Base-by-base conservation (phyloP, 2,329 filamentous ascomycete genomes). In the Aspergillus fructus region DNA sequence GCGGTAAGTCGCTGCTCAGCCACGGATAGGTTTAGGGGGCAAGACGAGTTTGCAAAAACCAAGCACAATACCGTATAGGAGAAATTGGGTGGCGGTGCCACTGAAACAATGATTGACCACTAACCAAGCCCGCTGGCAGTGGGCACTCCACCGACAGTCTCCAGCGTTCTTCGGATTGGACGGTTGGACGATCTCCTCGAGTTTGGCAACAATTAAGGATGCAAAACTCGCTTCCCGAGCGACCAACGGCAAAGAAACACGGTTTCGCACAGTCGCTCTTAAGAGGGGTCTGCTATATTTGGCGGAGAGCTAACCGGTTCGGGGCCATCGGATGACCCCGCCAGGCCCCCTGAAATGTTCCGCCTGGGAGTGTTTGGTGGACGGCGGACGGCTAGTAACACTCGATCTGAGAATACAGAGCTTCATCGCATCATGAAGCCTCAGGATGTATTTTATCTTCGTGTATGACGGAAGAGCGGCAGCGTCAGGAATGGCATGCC, bases 201-300 rank as follows among this genome's bases (percentile, higher is more conserved):
- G 53, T 57, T 61, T 62, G 57, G 59, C 60, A 58, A 42, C 40
- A 59, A 55, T 58, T 61, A 64, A 58, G 56, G 56, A 61, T 64
- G 53, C 56, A 47, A 48, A 23, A 52, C 58, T 61, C 58, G 61
- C 52, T 47, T 51, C 30, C 30, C 24, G 34, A 45, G 30, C 53
- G 56, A 61, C 62, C 64, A 65, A 65, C 56, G 23, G 58, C 23
- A 42, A 57, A 49, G 58, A 55, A 59, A 63, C 62, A 65, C 64
- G 53, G 59, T 50, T 48, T 53, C 40, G 45, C 51, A 41, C 43
- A 15, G 23, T 11, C 8, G 9, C 9, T 30, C 27, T 30, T 30
- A 30, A 30, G 27, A 30, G 48, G 48, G 8, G 60, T 59, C 60
- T 59, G 58, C 58, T 65, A 66, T 66, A 63, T 66, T 63, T 63